Evolutionary conservation across 2,329 filamentous ascomycete species (phyloP), one percentile per base, ranked within the genome.

Genomic region (Epichloe baconii): DNA sequence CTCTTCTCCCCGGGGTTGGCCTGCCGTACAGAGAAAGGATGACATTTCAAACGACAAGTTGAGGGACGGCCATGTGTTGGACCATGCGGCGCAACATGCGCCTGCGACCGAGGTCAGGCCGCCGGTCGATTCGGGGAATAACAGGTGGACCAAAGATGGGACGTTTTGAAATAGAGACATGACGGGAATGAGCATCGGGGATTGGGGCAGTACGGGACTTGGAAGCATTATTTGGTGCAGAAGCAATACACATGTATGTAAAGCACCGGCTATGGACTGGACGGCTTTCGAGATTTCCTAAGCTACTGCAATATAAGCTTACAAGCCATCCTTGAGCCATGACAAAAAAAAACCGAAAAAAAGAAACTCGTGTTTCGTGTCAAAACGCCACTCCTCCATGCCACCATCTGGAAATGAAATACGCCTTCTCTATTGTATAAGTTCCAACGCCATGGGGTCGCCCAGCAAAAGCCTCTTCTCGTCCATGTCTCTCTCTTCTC

Each of bases 21-120:
- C 21, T 21, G 21, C 21, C 21, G 21, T 21, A 21, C 21, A 23
- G 34, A 66, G 68, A 31, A 78, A 78, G 62, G 69, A 78, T 50
- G 62, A 62, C 4, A 72, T 78, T 41, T 73, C 78, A 65, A 68
- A 65, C 50, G 60, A 61, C 45, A 57, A 56, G 44, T 53, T 21
- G 21, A 21, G 21, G 21, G 21, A 21, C 4, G 21, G 21, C 21
- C 21, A 23, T 23, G 21, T 23, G 4, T 23, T 23, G 21, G 21
- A 23, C 4, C 21, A 5, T 23, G 21, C 21, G 21, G 21, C 21
- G 21, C 21, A 21, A 21, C 21, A 21, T 21, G 21, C 21, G 21
- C 21, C 21, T 23, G 21, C 21, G 21, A 23, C 21, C 21, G 21
- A 23, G 21, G 21, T 23, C 21, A 23, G 21, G 21, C 21, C 21